Percentiles rank a stretch among this genome's conserved stretches.
Evolutionary conservation across 83 land plant species (phyloP).

Genomic region (Isoetes engelmannii): DNA sequence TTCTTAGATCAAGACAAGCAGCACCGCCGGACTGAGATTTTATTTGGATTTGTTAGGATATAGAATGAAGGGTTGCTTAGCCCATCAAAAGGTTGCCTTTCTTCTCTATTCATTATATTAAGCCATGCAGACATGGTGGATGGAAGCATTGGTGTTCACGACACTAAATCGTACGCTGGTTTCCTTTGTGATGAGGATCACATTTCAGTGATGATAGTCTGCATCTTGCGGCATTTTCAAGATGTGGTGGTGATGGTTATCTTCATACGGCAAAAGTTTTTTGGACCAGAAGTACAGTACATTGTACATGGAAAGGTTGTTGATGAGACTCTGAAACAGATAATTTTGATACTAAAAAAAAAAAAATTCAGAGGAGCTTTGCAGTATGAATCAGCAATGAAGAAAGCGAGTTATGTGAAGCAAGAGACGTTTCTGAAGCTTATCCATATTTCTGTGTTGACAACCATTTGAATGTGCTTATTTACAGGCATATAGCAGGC

Average conservation of each 20-base stretch:
- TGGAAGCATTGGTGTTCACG: too few relatives aligned
- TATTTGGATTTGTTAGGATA: too few relatives aligned
- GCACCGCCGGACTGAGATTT: too few relatives aligned
- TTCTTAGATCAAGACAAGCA: too few relatives aligned
- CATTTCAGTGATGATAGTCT: too few relatives aligned
- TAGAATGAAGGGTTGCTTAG: too few relatives aligned
- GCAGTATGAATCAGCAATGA: constrained; percentile 56
- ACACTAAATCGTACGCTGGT: too few relatives aligned
- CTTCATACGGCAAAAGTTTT: constrained; percentile 50
- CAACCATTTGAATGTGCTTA: background rate
- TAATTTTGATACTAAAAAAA: constrained; percentile 63
- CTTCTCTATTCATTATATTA: too few relatives aligned
- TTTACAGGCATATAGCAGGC: constrained; percentile 63
- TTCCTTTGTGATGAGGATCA: too few relatives aligned
- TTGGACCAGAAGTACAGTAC: constrained; percentile 84
- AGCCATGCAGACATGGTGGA: too few relatives aligned
- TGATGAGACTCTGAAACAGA: constrained; percentile 76
- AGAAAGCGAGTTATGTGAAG: constrained; percentile 41
- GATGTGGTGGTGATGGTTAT: background rate
- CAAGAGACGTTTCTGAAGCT: background rate
- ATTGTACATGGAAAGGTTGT: constrained; percentile 69
- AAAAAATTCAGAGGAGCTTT: constrained; percentile 50
- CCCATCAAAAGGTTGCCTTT: too few relatives aligned
- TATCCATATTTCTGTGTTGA: background rate
- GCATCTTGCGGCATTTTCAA: background rate